phyloP scores from a whole-genome alignment of 192 early-diverging fungal species.

The Radiomyces spectabilis region DNA sequence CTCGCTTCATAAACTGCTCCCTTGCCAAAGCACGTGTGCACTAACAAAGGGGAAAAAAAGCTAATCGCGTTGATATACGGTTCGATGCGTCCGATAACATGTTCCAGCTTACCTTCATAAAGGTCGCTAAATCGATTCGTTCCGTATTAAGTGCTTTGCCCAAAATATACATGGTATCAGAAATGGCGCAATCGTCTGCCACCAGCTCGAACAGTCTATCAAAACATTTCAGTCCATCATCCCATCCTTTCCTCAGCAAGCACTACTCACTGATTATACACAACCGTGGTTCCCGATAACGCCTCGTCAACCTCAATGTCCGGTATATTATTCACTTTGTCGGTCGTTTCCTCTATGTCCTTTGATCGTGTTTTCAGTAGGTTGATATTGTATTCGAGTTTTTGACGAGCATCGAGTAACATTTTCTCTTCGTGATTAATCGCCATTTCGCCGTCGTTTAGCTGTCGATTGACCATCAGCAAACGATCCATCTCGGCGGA shows the following conservation, averaged over 20 bases:
- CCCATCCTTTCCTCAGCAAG: constrained; percentile 2
- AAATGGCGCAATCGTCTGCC: constrained; percentile 83
- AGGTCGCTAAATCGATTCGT: constrained; percentile 59
- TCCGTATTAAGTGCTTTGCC: constrained; percentile 73
- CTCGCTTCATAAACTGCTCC: constrained; percentile 88
- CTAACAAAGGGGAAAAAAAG: constrained; percentile 25
- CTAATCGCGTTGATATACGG: neutral
- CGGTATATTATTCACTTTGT: constrained; percentile 43
- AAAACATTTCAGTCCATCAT: neutral
- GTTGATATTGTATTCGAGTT: constrained; percentile 57
- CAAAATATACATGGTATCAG: constrained; percentile 81
- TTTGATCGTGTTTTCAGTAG: constrained; percentile 54
- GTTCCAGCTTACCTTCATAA: constrained; percentile 60
- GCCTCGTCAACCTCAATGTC: constrained; percentile 60
- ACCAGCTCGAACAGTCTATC: constrained; percentile 78
- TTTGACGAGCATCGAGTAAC: constrained; percentile 50
- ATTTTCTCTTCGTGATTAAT: constrained; percentile 53
- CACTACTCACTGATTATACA: constrained; percentile 62
- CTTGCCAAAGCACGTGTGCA: constrained; percentile 71
- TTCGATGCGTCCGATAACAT: neutral
- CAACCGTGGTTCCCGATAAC: constrained; percentile 51
- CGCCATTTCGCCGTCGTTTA: constrained; percentile 63
- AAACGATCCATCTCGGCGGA: constrained; percentile 60
- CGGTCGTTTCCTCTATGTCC: constrained; percentile 47
- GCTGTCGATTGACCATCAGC: constrained; percentile 54